Base-by-base conservation (phyloP, 306 rosid species). In the Quercus berberidifolia region DNA sequence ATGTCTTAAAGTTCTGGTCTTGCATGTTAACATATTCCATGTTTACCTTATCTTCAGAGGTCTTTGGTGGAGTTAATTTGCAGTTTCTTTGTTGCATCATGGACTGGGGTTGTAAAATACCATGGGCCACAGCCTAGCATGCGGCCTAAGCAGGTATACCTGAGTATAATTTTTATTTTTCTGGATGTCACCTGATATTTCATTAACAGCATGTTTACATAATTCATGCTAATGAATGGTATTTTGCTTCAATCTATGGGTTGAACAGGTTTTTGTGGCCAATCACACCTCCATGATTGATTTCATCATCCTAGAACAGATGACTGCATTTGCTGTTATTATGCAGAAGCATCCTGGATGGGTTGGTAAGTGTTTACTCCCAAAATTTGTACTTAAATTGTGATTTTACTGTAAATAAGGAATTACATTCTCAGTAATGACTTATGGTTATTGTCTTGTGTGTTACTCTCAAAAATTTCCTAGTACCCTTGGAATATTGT, bases 301-400 rank as follows among this genome's bases (percentile, higher is more conserved):
- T 91, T 95, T 95, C 88, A 89, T 95, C 78, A 75, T 95, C 87
- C 86, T 95, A 87, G 96, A 92, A 79, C 99, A 95, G 92, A 95
- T 95, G 98, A 91, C 99, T 11, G 97, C 99, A 59, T 95, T 95
- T 87, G 97, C 99, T 83, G 99, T 92, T 62, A 95, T 95, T 62
- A 92, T 95, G 99, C 99, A 95, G 86, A 95, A 93, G 78, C 99
- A 95, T 88, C 94, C 92, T 79, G 99, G 99, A 83, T 95, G 99
- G 99, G 98, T 95, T 85, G 99, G 99, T 95, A 86, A 87, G 99
- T 78, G 54, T 75, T 73, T 28, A 58, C 25, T 41, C 74, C 46
- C 59, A 25, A 67, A 67, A 60, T 57, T 55, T 54, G 17, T 69
- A 57, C 41, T 76, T 78, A 71, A 18, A 81, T 15, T 23, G 28